phyloP scores from a whole-genome alignment of 1,284 basidiomycete genomes.

The Fomes fomentarius region DNA sequence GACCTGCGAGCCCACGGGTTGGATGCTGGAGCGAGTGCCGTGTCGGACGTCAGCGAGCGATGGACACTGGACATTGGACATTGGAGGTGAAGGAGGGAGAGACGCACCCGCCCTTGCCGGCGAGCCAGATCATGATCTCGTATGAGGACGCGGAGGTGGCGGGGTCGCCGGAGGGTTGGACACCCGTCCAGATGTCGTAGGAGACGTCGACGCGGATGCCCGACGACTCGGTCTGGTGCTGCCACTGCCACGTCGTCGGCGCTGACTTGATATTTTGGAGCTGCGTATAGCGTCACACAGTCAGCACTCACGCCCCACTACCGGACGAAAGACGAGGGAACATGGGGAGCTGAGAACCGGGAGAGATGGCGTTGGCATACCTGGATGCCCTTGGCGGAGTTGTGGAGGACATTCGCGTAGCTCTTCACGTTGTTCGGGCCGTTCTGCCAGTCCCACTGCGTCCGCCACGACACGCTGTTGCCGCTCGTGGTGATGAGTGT shows the following conservation, averaged over 20 bases:
- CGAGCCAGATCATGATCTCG: constrained; percentile 69
- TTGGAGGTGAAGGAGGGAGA: background rate
- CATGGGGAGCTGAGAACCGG: background rate
- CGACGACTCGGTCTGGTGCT: constrained; percentile 45
- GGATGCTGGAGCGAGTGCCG: constrained; percentile 39
- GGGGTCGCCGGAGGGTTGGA: constrained; percentile 44
- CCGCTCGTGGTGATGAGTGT: constrained; percentile 47
- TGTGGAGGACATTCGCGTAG: constrained; percentile 52
- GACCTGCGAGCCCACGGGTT: constrained; percentile 57
- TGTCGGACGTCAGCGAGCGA: background rate
- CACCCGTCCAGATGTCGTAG: constrained; percentile 62
- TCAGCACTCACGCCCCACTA: background rate
- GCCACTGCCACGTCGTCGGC: constrained; percentile 56
- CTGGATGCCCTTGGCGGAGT: constrained; percentile 50
- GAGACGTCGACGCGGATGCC: constrained; percentile 59
- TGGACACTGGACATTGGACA: background rate
- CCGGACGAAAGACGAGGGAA: background rate
- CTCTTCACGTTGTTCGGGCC: constrained; percentile 57
- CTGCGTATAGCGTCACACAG: constrained; percentile 27
- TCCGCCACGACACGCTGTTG: constrained; percentile 53
- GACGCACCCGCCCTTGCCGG: constrained; percentile 56
- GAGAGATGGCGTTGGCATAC: constrained; percentile 25
- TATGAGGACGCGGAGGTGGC: constrained; percentile 53
- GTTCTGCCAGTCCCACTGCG: constrained; percentile 58
- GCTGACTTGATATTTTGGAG: constrained; percentile 45